A percentile compares a stretch with the other conserved stretches of the same genome.
Evolutionary conservation across 257 asterid species (phyloP).

Genomic region (Gentiana dahurica): DNA sequence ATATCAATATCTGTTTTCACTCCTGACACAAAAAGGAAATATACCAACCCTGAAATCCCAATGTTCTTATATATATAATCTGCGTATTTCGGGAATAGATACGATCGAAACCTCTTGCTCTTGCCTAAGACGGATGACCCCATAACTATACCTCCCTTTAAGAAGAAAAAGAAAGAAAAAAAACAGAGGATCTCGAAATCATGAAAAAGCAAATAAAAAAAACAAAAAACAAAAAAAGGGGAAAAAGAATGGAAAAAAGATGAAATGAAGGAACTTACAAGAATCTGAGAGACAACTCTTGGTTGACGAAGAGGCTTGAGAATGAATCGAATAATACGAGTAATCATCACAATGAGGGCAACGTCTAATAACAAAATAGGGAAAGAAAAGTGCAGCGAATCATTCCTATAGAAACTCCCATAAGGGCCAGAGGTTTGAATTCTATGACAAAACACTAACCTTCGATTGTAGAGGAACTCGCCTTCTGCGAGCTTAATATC

Average conservation of each 20-base stretch:
- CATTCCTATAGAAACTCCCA: constrained; percentile 76
- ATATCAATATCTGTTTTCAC: constrained; percentile 43
- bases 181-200: background rate
- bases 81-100: constrained; percentile 38
- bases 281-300: constrained; percentile 44
- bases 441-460: constrained; percentile 23
- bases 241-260: too few species aligned
- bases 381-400: constrained; percentile 45
- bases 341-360: constrained; percentile 19
- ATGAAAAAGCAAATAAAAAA: background rate
- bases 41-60: constrained; percentile 65
- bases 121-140: constrained; percentile 66
- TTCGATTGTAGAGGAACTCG: background rate
- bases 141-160: constrained; percentile 64
- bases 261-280: constrained; percentile 3
- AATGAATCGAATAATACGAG: constrained; percentile 33
- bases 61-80: constrained; percentile 33
- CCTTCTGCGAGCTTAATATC: constrained; percentile 1
- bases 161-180: background rate
- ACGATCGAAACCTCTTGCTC: constrained; percentile 23
- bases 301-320: constrained; percentile 81
- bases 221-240: too few species aligned
- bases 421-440: constrained; percentile 19
- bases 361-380: constrained; percentile 43
- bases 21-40: constrained; percentile 62